These are phyloP conservation scores for Phallus indusiatus DNA, from an alignment of 768 basidiomycete genomes.

Conservation along the genomic window DNA sequence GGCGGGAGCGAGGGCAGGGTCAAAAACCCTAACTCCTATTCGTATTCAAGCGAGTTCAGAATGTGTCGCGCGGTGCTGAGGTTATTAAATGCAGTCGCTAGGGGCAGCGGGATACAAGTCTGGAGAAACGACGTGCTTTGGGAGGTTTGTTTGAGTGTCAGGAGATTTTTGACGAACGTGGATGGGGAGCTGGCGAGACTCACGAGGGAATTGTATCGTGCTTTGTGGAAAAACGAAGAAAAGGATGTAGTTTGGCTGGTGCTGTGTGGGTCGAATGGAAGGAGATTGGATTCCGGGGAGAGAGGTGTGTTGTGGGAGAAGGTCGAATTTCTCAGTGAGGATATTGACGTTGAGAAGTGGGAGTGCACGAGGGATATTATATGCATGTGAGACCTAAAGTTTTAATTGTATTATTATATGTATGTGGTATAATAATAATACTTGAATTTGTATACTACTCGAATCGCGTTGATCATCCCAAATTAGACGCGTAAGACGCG, in stretches of 20 bases:
- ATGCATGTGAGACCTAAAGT: background rate
- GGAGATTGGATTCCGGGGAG: conserved; percentile 1
- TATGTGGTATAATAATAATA: too few species aligned
- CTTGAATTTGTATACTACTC: too few species aligned
- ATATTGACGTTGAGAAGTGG: conserved; percentile 23
- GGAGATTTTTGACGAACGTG: conserved; percentile 60
- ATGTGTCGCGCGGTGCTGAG: conserved; percentile 66
- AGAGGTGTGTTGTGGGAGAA: background rate
- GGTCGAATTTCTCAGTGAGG: conserved; percentile 28
- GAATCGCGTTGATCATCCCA: too few species aligned
- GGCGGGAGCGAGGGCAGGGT: conserved; percentile 49
- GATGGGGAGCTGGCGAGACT: conserved; percentile 67
- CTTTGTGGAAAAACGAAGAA: conserved; percentile 46
- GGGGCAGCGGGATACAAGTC: conserved; percentile 19
- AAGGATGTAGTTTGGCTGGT: conserved; percentile 81
- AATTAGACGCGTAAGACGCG: background rate
- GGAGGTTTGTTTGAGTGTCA: conserved; percentile 69
- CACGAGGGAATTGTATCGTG: conserved; percentile 56
- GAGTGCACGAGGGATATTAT: too few species aligned
- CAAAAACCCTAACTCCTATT: conserved; percentile 38
- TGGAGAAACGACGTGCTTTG: conserved; percentile 46
- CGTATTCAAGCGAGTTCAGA: conserved; percentile 75
- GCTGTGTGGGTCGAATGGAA: conserved; percentile 44
- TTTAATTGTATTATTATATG: too few species aligned
- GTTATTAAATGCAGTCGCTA: conserved; percentile 60